Evolutionary conservation across 2,329 filamentous ascomycete species (phyloP).

Genomic region (Alternaria viburni): DNA sequence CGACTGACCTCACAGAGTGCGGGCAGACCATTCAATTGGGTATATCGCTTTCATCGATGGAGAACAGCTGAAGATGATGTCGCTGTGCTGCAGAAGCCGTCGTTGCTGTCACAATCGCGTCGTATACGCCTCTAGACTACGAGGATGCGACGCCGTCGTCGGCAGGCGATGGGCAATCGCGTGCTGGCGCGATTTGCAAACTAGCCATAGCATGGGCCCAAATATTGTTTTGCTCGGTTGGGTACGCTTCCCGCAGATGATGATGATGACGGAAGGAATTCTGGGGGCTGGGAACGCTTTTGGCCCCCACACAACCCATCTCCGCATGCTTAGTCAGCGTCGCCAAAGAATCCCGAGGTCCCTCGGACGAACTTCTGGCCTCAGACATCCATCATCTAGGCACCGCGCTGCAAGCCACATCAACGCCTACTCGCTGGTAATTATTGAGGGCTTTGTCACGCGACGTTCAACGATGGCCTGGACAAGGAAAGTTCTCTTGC

Average conservation of each 20-base stretch:
- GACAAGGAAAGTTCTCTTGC: background rate
- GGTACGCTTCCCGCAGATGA: background rate
- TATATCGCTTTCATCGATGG: no score
- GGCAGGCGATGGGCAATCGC: background rate
- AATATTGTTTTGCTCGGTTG: background rate
- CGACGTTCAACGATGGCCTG: background rate
- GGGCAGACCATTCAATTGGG: no score
- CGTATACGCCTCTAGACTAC: background rate
- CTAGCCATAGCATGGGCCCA: background rate
- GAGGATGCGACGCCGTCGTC: background rate
- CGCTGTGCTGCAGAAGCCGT: background rate
- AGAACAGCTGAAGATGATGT: background rate
- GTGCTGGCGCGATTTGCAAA: background rate
- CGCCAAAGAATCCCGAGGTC: background rate
- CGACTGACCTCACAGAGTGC: background rate
- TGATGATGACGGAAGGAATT: background rate
- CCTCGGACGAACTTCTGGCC: background rate
- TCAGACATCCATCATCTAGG: background rate
- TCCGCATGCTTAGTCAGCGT: background rate
- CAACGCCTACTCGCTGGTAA: background rate
- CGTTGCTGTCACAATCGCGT: background rate
- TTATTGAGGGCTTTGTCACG: background rate
- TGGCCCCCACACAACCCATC: background rate
- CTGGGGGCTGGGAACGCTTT: background rate
- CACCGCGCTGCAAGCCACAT: background rate